Evolutionary conservation across 1,139 yeast genomes (phyloP), one percentile per base, ranked within the genome.

Genomic region (Ogataea hybrid): DNA sequence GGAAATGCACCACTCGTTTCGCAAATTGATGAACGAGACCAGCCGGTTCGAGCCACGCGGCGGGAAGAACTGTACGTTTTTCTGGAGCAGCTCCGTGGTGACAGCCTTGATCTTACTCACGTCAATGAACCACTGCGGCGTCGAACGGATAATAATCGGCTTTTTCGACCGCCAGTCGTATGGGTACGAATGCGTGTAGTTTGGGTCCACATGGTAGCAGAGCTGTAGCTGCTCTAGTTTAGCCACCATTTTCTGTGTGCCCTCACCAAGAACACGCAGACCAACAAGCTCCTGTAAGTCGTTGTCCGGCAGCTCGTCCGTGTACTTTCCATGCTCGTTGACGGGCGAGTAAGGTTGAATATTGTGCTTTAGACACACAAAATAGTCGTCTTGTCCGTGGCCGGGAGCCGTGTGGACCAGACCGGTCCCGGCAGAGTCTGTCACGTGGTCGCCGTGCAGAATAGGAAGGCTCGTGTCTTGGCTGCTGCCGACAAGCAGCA

Each of bases 1-100:
- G 0, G 97, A 90, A 37, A 92, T 89, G 64, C 99, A 92, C 99
- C 99, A 92, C 60, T 92, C 98, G 48, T 81, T 79, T 63, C 99
- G 77, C 42, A 83, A 81, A 15, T 69, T 70, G 23, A 90, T 76
- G 58, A 90, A 92, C 27, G 95, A 78, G 2, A 72, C 59, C 30
- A 92, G 71, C 50, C 98, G 70, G 42, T 76, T 82, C 32, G 68
- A 67, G 1, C 97, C 97, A 5, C 77, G 65, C 35, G 73, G 77
- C 0, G 98, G 98, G 41, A 72, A 67, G 55, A 92, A 92, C 8
- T 71, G 61, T 4, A 89, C 96, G 12, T 41, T 29, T 1, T 69
- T 56, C 1, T 73, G 68, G 33, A 90, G 61, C 3, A 94, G 79
- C 18, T 70, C 62, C 4, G 78, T 58, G 0, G 97, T 89, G 8